These are phyloP conservation scores for Wickerhamiella nectarea DNA, from an alignment of 805 yeast genomes.

Conservation along the genomic window DNA sequence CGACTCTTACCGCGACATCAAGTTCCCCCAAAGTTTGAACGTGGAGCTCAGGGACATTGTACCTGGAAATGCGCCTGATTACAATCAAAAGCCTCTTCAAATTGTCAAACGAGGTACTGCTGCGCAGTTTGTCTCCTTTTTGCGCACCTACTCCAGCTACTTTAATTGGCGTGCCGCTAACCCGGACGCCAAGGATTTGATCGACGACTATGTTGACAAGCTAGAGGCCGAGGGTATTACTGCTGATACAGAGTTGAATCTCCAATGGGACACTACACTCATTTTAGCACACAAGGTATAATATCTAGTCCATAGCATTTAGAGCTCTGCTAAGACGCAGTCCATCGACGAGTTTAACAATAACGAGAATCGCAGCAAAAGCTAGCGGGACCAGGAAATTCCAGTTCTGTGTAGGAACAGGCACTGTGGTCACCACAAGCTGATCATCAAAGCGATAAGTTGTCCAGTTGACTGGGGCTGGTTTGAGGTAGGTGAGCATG, in stretches of 20 bases:
- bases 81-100: slow-evolving; percentile 16
- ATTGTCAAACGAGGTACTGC: slow-evolving; percentile 26
- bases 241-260: slow-evolving; percentile 32
- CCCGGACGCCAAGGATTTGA: slow-evolving; percentile 29
- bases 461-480: too few relatives aligned
- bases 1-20: slow-evolving; percentile 32
- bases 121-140: slow-evolving; percentile 37
- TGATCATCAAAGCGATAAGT: too few relatives aligned
- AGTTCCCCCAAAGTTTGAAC: slow-evolving; percentile 35
- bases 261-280: slow-evolving; percentile 36
- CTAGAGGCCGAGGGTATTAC: slow-evolving; percentile 35
- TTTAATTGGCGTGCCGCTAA: slow-evolving; percentile 44
- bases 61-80: slow-evolving; percentile 2
- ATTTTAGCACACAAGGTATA: slow-evolving; percentile 8
- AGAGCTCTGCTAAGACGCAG: too few relatives aligned
- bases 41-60: slow-evolving; percentile 20
- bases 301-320: background rate
- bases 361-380: too few relatives aligned
- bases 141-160: slow-evolving; percentile 57
- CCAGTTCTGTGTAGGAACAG: too few relatives aligned
- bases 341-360: too few relatives aligned
- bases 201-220: slow-evolving; percentile 21
- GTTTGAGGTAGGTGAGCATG: too few relatives aligned
- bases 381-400: too few relatives aligned
- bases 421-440: too few relatives aligned